Percentiles rank a stretch among this genome's conserved stretches.
phyloP scores from a whole-genome alignment of 2,329 filamentous ascomycete species.

The Shiraia bambusicola region DNA sequence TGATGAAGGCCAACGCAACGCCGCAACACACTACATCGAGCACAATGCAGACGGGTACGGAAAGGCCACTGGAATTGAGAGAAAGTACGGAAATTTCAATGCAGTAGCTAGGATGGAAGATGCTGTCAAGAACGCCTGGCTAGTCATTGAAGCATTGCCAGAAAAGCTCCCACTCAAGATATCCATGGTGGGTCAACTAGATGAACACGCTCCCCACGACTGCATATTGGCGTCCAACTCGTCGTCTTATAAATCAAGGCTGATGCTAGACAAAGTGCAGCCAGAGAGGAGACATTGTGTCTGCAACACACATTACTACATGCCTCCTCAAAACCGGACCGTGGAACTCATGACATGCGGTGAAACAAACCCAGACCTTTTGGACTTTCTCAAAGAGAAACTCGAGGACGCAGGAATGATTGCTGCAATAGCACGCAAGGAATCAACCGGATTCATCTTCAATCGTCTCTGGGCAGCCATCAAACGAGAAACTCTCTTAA shows the following conservation, averaged over 20 bases:
- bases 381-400: conserved; percentile 49
- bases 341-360: conserved; percentile 59
- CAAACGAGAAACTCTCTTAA: conserved; percentile 54
- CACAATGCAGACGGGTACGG: conserved; percentile 6
- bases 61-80: neutral
- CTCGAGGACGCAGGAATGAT: conserved; percentile 46
- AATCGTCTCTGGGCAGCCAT: conserved; percentile 60
- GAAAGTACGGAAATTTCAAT: conserved; percentile 3
- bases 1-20: conserved; percentile 10
- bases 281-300: conserved; percentile 32
- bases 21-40: conserved; percentile 11
- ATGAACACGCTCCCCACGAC: conserved; percentile 47
- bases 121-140: conserved; percentile 52
- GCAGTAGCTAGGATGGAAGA: conserved; percentile 40
- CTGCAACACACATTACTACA: conserved; percentile 55
- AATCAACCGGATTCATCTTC: conserved; percentile 58
- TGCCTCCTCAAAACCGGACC: conserved; percentile 47
- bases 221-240: conserved; percentile 55
- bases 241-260: conserved; percentile 54
- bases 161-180: conserved; percentile 55
- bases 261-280: conserved; percentile 51
- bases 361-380: conserved; percentile 46
- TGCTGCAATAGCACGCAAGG: conserved; percentile 48
- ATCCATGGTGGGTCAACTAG: conserved; percentile 51
- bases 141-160: conserved; percentile 58